These are phyloP conservation scores for Marasmius tenuissimus DNA, from an alignment of 1,284 basidiomycete genomes.

Conservation along the genomic window DNA sequence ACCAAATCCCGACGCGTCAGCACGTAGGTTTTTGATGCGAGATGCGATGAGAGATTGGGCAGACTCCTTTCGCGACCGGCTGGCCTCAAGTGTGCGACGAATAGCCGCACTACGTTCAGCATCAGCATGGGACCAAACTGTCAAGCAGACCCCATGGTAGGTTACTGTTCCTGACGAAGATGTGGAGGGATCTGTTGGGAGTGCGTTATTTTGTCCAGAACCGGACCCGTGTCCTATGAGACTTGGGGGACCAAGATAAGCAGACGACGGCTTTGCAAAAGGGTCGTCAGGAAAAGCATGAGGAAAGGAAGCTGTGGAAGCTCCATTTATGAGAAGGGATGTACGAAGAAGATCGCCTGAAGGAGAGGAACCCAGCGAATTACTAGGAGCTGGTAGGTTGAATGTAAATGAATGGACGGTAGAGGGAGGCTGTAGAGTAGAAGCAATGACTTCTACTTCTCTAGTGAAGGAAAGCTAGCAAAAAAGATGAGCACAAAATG, in stretches of 20 bases:
- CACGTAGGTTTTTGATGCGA: constrained; percentile 62
- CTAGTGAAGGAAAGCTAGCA: constrained; percentile 81
- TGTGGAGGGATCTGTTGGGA: constrained; percentile 40
- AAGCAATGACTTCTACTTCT: constrained; percentile 93
- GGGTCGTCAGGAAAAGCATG: constrained; percentile 75
- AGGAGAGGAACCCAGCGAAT: constrained; percentile 65
- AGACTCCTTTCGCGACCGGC: constrained; percentile 74
- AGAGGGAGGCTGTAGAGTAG: constrained; percentile 86
- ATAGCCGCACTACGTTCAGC: constrained; percentile 81
- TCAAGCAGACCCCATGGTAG: constrained; percentile 89
- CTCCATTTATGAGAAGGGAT: constrained; percentile 62
- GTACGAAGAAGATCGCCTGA: constrained; percentile 72
- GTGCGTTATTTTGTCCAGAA: constrained; percentile 35
- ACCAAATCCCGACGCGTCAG: constrained; percentile 44
- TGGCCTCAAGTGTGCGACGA: constrained; percentile 76
- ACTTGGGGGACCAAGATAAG: constrained; percentile 72
- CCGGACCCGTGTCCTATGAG: constrained; percentile 47
- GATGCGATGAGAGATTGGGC: constrained; percentile 69
- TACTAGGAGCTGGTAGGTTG: constrained; percentile 70
- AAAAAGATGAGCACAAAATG: constrained; percentile 5
- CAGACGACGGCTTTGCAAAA: constrained; percentile 73
- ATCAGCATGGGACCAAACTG: constrained; percentile 93
- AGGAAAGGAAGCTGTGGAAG: constrained; percentile 61
- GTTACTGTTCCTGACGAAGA: constrained; percentile 53
- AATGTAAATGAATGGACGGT: constrained; percentile 95